phyloP scores from a whole-genome alignment of 202 grass and related monocot genomes.

The Setaria italica region DNA sequence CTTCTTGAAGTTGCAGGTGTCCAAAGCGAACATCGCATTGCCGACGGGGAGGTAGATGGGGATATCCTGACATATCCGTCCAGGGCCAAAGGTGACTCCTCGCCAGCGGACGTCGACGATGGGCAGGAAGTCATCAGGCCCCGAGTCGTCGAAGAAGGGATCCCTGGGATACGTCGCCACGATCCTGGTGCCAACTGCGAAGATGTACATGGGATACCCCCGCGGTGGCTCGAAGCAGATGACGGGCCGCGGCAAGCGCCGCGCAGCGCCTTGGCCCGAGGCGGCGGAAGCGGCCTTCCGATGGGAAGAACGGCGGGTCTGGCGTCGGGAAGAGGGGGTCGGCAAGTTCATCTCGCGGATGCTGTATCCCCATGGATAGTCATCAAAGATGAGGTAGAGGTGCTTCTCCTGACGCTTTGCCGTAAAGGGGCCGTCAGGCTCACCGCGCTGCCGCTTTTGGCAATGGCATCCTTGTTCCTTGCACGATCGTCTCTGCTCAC shows the following conservation, averaged over 20 bases:
- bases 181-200: background rate
- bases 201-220: background rate
- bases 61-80: fast-evolving
- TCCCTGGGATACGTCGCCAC: background rate
- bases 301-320: background rate
- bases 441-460: background rate
- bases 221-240: background rate
- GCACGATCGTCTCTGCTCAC: too few relatives aligned
- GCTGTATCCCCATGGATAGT: background rate
- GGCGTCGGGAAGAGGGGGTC: too few relatives aligned
- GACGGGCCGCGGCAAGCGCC: background rate
- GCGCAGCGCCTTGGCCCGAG: too few relatives aligned
- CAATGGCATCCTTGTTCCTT: background rate
- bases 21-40: background rate
- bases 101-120: background rate
- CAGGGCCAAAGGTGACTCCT: background rate
- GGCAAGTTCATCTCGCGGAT: background rate
- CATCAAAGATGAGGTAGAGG: slow-evolving; percentile 9
- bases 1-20: fast-evolving
- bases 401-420: background rate
- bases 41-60: background rate
- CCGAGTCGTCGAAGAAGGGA: background rate
- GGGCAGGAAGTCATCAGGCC: background rate
- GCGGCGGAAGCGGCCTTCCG: background rate
- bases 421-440: background rate